These are phyloP conservation scores for Phytophthora ohioensis DNA, from an alignment of 352 stramenopile species.

Conservation along the genomic window DNA sequence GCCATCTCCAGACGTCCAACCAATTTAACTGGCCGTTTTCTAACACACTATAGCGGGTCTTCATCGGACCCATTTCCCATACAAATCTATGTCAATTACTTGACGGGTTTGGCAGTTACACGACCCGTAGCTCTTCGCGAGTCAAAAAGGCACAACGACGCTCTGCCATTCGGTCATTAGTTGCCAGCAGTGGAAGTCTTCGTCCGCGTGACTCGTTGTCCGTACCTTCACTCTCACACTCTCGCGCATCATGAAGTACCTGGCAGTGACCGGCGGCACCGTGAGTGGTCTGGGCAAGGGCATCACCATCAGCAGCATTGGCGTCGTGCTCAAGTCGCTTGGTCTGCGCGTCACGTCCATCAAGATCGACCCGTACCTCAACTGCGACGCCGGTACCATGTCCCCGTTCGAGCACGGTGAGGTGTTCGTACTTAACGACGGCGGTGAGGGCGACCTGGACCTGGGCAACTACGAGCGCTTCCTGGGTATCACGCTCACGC, in stretches of 20 bases:
- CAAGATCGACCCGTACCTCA: constrained; percentile 99
- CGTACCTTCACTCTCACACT: constrained; percentile 1
- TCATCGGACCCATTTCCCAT: constrained; percentile 22
- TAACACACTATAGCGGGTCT: constrained; percentile 1
- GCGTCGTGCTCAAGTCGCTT: constrained; percentile 96
- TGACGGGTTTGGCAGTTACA: background rate
- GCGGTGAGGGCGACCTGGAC: constrained; percentile 97
- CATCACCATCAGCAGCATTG: constrained; percentile 99
- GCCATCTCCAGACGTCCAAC: constrained; percentile 36
- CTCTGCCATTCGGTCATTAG: constrained; percentile 34
- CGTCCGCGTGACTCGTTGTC: constrained; percentile 3
- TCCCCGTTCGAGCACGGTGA: constrained; percentile 97
- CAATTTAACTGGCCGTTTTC: constrained; percentile 32
- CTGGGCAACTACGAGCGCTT: constrained; percentile 99
- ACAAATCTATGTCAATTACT: constrained; percentile 7
- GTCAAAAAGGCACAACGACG: constrained; percentile 15
- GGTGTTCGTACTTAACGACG: constrained; percentile 98
- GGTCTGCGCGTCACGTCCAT: constrained; percentile 96
- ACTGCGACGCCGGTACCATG: constrained; percentile 99
- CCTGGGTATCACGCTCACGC: constrained; percentile 94
- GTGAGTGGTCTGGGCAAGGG: constrained; percentile 99
- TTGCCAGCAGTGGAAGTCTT: constrained; percentile 29
- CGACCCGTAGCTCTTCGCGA: constrained; percentile 37
- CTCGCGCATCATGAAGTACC: constrained; percentile 94
- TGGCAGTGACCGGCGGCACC: constrained; percentile 98